These are phyloP conservation scores for Ascochyta viciae-villosae DNA, from an alignment of 2,329 filamentous ascomycete species.

Conservation along the genomic window DNA sequence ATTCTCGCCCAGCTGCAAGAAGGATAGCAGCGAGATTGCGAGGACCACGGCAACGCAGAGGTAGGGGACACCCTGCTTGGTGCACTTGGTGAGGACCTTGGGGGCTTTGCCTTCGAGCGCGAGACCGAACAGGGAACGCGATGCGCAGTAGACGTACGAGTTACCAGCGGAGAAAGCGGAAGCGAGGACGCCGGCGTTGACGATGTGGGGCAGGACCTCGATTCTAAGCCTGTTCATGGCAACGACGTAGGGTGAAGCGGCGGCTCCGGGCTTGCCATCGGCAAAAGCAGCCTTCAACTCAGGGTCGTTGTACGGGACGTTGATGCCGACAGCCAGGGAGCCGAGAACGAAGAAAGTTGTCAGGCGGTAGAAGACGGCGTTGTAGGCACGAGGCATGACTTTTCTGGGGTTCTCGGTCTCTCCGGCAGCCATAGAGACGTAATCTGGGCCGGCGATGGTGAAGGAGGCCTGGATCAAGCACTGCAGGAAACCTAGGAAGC, in stretches of 20 bases:
- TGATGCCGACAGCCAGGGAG: conserved; percentile 72
- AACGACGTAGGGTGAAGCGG: conserved; percentile 69
- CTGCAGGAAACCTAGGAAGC: conserved; percentile 77
- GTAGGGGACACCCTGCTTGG: conserved; percentile 73
- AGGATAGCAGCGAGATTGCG: conserved; percentile 72
- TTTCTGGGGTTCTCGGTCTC: conserved; percentile 56
- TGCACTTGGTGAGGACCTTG: conserved; percentile 60
- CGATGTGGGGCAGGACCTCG: conserved; percentile 62
- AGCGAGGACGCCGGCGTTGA: conserved; percentile 65
- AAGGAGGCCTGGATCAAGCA: conserved; percentile 70
- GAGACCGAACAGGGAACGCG: conserved; percentile 61
- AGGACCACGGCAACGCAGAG: conserved; percentile 74
- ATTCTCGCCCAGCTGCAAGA: conserved; percentile 74
- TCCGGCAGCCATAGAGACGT: conserved; percentile 58
- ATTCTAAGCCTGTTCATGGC: conserved; percentile 64
- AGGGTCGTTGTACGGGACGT: conserved; percentile 72
- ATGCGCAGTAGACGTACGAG: conserved; percentile 63
- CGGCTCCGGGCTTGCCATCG: conserved; percentile 68
- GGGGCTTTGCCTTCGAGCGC: conserved; percentile 63
- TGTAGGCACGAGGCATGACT: conserved; percentile 74
- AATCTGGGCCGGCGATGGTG: conserved; percentile 57
- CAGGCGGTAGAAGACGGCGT: conserved; percentile 80
- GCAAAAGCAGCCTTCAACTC: conserved; percentile 67
- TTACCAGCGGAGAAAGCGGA: conserved; percentile 64
- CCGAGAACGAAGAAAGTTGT: conserved; percentile 79